Base-by-base conservation (phyloP, 495 filamentous ascomycete genomes). In the Neurospora sp. region DNA sequence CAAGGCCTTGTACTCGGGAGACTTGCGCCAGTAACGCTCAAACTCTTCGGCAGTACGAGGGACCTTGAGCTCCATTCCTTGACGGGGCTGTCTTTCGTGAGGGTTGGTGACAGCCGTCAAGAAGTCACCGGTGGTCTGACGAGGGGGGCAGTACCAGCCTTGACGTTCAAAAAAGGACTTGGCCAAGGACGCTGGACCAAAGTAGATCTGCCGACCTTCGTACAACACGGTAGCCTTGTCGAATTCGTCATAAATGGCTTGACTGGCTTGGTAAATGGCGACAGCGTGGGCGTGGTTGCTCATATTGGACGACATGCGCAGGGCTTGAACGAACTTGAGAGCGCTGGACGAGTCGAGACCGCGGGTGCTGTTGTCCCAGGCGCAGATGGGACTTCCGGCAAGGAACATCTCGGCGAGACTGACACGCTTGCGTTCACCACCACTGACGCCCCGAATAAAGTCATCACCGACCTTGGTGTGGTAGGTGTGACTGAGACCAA, bases 391-490 rank as follows among this genome's bases (percentile, higher is more conserved):
- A 2, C 84, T 81, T 20, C 83, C 80, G 48, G 84, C 82, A 11
- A 88, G 76, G 48, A 84, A 80, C 78, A 83, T 81, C 73, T 89
- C 87, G 59, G 87, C 85, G 69, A 89, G 87, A 38, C 82, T 86
- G 23, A 87, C 85, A 46, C 87, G 82, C 44, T 85, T 85, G 79
- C 90, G 79, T 81, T 86, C 83, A 78, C 88, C 88, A 14, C 89
- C 86, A 74, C 87, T 89, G 0, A 89, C 88, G 31, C 90, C 90
- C 20, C 93, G 88, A 14, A 94, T 89, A 76, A 89, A 94, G 77
- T 92, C 92, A 78, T 96, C 91, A 70, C 94, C 94, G 12, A 97
- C 92, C 41, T 90, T 88, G 6, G 94, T 97, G 78, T 94, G 88
- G 76, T 89, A 80, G 3, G 82, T 84, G 69, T 85, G 83, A 0